Evolutionary conservation across 2,329 filamentous ascomycete species (phyloP).

Genomic region (Pseudocercospora fuligena): DNA sequence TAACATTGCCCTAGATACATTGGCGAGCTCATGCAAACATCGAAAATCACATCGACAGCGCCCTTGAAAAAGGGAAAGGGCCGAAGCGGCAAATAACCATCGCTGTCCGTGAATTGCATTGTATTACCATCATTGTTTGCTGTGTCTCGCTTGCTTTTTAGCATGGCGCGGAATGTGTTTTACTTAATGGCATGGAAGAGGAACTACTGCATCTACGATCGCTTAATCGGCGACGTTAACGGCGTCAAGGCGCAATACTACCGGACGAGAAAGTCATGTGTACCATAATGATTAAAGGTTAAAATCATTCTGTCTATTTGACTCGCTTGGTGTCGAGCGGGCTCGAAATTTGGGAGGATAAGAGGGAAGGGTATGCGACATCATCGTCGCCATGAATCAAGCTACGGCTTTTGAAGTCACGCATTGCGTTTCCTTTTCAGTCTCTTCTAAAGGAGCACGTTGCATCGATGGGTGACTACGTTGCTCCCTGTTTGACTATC

Average conservation of each 20-base stretch:
- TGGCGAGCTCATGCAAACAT: conserved; percentile 85
- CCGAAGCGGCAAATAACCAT: conserved; percentile 29
- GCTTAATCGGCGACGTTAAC: conserved; percentile 24
- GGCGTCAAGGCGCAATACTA: conserved; percentile 13
- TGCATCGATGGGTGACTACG: not conserved
- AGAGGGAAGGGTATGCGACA: not conserved
- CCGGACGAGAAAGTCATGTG: conserved; percentile 20
- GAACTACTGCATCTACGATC: conserved; percentile 20
- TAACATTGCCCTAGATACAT: conserved; percentile 77
- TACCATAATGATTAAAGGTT: conserved; percentile 23
- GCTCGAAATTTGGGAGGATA: not conserved
- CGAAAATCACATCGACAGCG: conserved; percentile 61
- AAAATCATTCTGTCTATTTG: not conserved
- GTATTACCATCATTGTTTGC: conserved; percentile 23
- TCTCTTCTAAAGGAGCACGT: not conserved
- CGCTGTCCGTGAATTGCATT: conserved; percentile 12
- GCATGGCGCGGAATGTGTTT: conserved; percentile 30
- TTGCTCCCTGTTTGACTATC: no score
- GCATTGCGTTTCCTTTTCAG: not conserved
- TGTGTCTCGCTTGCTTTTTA: conserved; percentile 20
- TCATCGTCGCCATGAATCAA: not conserved
- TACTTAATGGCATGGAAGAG: conserved; percentile 14
- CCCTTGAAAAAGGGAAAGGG: conserved; percentile 55
- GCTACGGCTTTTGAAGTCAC: not conserved
- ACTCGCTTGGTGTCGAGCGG: not conserved